A percentile compares a stretch with the other conserved stretches of the same genome.
These are phyloP conservation scores for Xylaria sp. DNA, from an alignment of 2,329 filamentous ascomycete genomes.

Conservation along the genomic window DNA sequence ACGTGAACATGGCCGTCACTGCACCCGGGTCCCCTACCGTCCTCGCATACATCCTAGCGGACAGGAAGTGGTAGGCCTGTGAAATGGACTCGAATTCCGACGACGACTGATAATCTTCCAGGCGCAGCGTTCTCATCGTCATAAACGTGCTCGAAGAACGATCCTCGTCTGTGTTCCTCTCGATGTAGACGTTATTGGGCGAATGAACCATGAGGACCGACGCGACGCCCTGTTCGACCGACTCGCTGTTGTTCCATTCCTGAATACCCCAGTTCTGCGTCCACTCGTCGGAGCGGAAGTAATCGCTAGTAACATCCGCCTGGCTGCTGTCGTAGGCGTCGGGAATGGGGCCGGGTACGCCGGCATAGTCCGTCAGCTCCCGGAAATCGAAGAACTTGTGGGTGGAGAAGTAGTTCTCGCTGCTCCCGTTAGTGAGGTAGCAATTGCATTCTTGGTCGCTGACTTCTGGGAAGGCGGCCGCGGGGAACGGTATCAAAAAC, in stretches of 20 bases:
- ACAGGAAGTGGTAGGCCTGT: conserved; percentile 43
- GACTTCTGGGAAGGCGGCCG: conserved; percentile 28
- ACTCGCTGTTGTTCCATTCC: conserved; percentile 41
- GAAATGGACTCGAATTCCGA: conserved; percentile 50
- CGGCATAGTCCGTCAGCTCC: conserved; percentile 43
- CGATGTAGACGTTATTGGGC: conserved; percentile 49
- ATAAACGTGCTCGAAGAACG: conserved; percentile 47
- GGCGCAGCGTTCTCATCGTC: conserved; percentile 51
- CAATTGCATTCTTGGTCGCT: conserved; percentile 45
- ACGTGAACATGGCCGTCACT: conserved; percentile 58
- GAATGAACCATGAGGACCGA: conserved; percentile 43
- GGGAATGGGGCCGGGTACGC: conserved; percentile 33
- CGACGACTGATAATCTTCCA: conserved; percentile 48
- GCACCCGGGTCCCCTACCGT: conserved; percentile 52
- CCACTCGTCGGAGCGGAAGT: conserved; percentile 38
- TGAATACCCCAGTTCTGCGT: conserved; percentile 38
- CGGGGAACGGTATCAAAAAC: conserved; percentile 15
- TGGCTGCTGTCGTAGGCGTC: conserved; percentile 34
- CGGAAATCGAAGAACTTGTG: conserved; percentile 57
- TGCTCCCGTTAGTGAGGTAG: conserved; percentile 51
- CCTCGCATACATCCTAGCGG: conserved; percentile 55
- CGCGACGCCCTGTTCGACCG: conserved; percentile 33
- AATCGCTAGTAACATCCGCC: conserved; percentile 36
- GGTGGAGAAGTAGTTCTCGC: conserved; percentile 46
- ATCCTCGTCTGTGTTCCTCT: conserved; percentile 42